Conservation (phyloP, 1,284 basidiomycete species). For the Violaceomyces palustris region DNA sequence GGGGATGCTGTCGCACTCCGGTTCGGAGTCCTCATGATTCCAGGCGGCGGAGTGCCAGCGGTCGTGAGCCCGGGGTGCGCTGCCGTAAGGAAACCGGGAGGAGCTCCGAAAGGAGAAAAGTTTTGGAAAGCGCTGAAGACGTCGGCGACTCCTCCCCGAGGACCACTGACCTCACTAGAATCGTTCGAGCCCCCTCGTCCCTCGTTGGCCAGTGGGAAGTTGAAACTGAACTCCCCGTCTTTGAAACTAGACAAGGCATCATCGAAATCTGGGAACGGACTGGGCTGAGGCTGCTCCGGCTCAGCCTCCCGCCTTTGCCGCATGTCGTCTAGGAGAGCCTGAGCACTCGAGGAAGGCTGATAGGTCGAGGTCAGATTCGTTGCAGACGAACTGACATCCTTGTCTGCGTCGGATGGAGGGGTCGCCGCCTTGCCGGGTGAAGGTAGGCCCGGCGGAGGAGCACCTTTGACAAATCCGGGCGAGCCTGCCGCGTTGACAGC, state of each 20-base stretch:
- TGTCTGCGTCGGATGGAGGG: slow-evolving; percentile 5
- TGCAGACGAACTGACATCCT: background rate
- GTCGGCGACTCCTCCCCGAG: slow-evolving; percentile 1
- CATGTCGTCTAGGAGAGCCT: slow-evolving; percentile 76
- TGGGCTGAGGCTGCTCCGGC: slow-evolving; percentile 61
- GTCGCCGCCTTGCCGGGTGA: slow-evolving; percentile 52
- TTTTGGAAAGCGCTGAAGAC: slow-evolving; percentile 20
- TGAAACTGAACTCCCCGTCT: slow-evolving; percentile 49
- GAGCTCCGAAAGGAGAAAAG: slow-evolving; percentile 24
- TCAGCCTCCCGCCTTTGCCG: slow-evolving; percentile 66
- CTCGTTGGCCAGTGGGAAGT: slow-evolving; percentile 15
- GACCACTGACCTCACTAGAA: background rate
- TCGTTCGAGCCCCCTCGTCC: slow-evolving; percentile 9
- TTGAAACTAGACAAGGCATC: slow-evolving; percentile 40
- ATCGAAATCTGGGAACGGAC: slow-evolving; percentile 47
- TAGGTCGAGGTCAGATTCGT: slow-evolving; percentile 61
- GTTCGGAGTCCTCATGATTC: slow-evolving; percentile 16
- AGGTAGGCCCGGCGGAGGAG: background rate
- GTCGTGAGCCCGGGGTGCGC: slow-evolving; percentile 13
- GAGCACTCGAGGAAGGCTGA: slow-evolving; percentile 77
- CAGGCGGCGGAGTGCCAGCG: slow-evolving; percentile 16
- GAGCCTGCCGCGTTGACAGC: background rate
- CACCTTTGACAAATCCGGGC: background rate
- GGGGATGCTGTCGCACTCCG: slow-evolving; percentile 27
- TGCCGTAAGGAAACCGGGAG: slow-evolving; percentile 17